Evolutionary conservation across 768 basidiomycete genomes (phyloP), one percentile per base, ranked within the genome.

Genomic region (Phylloporus arenicola): DNA sequence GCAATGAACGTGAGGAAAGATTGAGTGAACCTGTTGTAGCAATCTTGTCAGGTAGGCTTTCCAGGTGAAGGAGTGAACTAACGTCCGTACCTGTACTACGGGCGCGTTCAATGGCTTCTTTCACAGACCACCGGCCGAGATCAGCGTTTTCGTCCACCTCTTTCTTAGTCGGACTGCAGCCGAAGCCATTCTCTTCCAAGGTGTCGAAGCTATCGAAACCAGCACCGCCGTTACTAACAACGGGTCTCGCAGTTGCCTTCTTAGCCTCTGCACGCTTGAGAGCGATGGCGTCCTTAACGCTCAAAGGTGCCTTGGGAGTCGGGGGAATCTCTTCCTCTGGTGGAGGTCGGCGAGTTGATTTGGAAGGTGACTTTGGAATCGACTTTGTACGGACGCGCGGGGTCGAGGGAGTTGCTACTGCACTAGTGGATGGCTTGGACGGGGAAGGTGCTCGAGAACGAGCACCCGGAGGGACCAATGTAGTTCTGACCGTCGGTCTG

Each of bases 201-300:
- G 63, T 67, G 11, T 66, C 69, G 17, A 78, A 68, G 45, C 63
- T 65, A 55, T 68, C 72, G 8, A 71, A 57, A 20, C 64, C 65
- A 29, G 8, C 27, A 19, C 48, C 46, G 1, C 57, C 56, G n/a
- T 54, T 55, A 63, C 64, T 19, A 57, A 47, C 47, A 48, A 42
- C 72, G 65, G 47, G 48, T 42, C 53, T 57, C 16, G 53, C 34
- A 7, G 55, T 47, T 3, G 74, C 70, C 59, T 88, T 90, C 70
- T 84, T 88, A 0, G 83, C 86, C 60, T 89, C 85, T 0, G 88
- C 87, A 38, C 88, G 75, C 54, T 80, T 87, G 40, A 88, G 70
- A 2, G 88, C 88, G 61, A 92, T 89, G 13, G 82, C 84, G 54
- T 89, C 89, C 57, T 82, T 82, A 54, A 90, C 76, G 60, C 77